Evolutionary conservation across 1,139 yeast species (phyloP).

Genomic region (Blastobotrys indianensis): DNA sequence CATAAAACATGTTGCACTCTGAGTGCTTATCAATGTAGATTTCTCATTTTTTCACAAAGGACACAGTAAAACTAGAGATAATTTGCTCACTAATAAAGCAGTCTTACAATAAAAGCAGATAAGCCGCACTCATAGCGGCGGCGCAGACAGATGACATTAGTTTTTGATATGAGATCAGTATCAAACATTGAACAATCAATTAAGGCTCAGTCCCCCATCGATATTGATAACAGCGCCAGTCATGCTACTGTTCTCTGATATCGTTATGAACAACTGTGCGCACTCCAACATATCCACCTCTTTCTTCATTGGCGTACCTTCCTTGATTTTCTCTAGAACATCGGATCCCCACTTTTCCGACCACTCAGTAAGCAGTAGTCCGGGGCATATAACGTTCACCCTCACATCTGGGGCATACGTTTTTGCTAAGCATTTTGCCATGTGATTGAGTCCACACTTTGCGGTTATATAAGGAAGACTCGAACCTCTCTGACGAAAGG

Average conservation of each 20-base stretch:
- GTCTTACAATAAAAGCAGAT: no score
- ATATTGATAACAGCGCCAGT: conserved; percentile 36
- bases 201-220: conserved; percentile 30
- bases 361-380: conserved; percentile 40
- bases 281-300: conserved; percentile 34
- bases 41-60: no score
- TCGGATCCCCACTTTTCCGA: conserved; percentile 35
- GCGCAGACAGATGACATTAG: no score
- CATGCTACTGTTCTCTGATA: conserved; percentile 32
- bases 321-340: conserved; percentile 25
- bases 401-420: conserved; percentile 37
- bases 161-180: no score
- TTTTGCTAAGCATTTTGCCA: conserved; percentile 36
- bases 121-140: no score
- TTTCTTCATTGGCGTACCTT: conserved; percentile 30
- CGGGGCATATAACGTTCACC: conserved; percentile 40
- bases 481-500: conserved; percentile 35
- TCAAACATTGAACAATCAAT: background rate
- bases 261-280: conserved; percentile 33
- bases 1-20: no score
- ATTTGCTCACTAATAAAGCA: no score
- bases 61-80: no score
- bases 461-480: conserved; percentile 39
- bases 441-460: conserved; percentile 38
- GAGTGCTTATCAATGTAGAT: no score